phyloP scores from a whole-genome alignment of 192 early-diverging fungal species.

The Funneliformis mosseae region DNA sequence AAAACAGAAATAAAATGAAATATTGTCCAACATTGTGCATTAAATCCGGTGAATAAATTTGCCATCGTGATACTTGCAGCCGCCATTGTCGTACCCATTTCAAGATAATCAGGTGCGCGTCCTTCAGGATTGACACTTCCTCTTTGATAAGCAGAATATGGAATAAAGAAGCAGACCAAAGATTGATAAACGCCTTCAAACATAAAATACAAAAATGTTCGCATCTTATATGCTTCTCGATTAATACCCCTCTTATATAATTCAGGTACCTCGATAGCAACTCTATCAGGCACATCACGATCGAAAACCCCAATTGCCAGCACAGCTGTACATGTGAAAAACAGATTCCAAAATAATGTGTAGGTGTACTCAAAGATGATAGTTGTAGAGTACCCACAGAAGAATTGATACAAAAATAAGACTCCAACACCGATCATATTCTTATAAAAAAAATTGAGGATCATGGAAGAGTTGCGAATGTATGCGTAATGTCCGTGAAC shows the following conservation, averaged over 20 bases:
- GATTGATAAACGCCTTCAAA: conserved; percentile 70
- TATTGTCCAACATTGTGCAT: conserved; percentile 80
- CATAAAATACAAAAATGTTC: conserved; percentile 62
- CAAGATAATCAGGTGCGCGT: conserved; percentile 42
- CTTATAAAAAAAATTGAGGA: conserved; percentile 75
- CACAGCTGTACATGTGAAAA: conserved; percentile 76
- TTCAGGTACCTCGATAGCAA: conserved; percentile 65
- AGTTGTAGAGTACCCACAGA: conserved; percentile 74
- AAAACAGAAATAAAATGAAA: conserved; percentile 62
- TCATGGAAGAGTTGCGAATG: conserved; percentile 58
- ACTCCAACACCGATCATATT: conserved; percentile 72
- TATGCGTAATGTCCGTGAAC: conserved; percentile 77
- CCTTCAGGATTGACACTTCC: conserved; percentile 29
- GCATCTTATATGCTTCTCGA: conserved; percentile 62
- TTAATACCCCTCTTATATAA: conserved; percentile 70
- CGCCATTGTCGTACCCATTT: conserved; percentile 76
- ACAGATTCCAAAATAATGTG: conserved; percentile 76
- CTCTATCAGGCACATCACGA: conserved; percentile 65
- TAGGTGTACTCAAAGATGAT: conserved; percentile 79
- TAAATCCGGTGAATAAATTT: conserved; percentile 76
- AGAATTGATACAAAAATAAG: conserved; percentile 81
- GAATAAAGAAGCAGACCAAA: conserved; percentile 52
- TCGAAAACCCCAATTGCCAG: conserved; percentile 72
- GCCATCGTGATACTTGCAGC: conserved; percentile 72
- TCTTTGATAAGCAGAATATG: conserved; percentile 33